These are phyloP conservation scores for Euphorbia pulcherrima DNA, from an alignment of 345 rosid genomes.

Conservation along the genomic window DNA sequence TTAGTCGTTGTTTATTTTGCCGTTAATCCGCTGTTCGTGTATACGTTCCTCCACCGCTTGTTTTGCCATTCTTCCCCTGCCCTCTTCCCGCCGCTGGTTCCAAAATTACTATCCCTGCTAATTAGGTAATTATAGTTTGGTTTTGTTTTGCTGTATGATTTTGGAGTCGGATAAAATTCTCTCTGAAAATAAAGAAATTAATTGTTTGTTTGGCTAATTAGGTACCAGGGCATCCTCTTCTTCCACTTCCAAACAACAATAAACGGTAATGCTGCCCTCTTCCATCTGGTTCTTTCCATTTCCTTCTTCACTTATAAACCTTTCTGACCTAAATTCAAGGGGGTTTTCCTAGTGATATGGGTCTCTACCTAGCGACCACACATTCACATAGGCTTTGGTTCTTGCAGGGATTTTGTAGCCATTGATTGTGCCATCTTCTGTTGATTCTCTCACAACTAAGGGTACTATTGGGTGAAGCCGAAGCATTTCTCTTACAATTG, in stretches of 20 bases:
- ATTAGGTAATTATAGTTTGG: no score
- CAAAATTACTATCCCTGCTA: no score
- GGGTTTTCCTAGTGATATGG: constrained; percentile 55
- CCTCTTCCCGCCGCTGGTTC: no score
- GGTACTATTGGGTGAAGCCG: constrained; percentile 76
- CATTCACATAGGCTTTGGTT: constrained; percentile 45
- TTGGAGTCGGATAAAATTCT: no score
- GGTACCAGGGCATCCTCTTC: constrained; percentile 65
- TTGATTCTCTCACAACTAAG: constrained; percentile 50
- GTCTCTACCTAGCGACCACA: constrained; percentile 58
- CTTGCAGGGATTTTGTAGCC: constrained; percentile 48
- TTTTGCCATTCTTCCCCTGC: no score
- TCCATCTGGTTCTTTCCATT: constrained; percentile 28
- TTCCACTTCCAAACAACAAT: constrained; percentile 60
- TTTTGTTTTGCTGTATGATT: no score
- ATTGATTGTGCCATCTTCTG: constrained; percentile 30
- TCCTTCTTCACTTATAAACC: constrained; percentile 33
- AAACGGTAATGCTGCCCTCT: constrained; percentile 49
- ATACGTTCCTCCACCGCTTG: no score
- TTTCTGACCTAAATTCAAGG: constrained; percentile 54
- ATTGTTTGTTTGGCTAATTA: no score
- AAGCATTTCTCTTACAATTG: constrained; percentile 55
- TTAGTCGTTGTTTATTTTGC: no score
- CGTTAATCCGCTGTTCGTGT: no score
- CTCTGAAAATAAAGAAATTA: no score